A percentile compares a stretch with the other conserved stretches of the same genome.
phyloP scores from a whole-genome alignment of 2,329 filamentous ascomycete genomes.

The Microascus cirrosus region DNA sequence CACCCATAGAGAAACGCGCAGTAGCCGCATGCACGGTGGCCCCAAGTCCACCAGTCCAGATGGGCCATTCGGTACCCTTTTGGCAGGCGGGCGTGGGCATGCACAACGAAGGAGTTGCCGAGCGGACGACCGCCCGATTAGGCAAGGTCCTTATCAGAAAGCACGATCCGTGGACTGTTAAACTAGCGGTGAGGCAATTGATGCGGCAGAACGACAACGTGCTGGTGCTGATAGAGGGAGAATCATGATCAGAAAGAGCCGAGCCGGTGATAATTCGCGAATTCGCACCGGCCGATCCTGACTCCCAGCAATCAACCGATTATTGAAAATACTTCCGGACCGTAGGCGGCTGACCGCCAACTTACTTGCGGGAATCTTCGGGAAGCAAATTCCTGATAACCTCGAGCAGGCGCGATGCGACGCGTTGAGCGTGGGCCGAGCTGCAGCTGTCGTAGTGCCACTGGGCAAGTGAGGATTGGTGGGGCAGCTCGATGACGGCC shows the following conservation, averaged over 20 bases:
- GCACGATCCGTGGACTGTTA: background rate
- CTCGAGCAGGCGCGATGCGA: no score
- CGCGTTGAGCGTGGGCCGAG: background rate
- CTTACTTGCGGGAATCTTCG: background rate
- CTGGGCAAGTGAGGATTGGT: background rate
- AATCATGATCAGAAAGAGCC: background rate
- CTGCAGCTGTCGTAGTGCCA: background rate
- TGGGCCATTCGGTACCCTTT: background rate
- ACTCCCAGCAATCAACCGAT: background rate
- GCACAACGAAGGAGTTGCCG: background rate
- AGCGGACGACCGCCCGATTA: background rate
- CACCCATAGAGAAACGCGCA: background rate
- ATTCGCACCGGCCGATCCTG: background rate
- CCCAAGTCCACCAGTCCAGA: background rate
- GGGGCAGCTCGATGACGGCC: background rate
- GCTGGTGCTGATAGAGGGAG: background rate
- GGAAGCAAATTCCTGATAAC: background rate
- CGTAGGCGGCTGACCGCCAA: background rate
- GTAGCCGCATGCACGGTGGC: background rate
- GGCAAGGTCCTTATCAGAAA: background rate
- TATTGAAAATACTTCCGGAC: background rate
- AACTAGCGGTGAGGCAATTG: conserved; percentile 3
- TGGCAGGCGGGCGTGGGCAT: background rate
- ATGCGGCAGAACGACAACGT: background rate
- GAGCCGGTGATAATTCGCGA: no score